Base-by-base conservation (phyloP, 2,329 filamentous ascomycete species). In the Rhexocercosporidium sp. region DNA sequence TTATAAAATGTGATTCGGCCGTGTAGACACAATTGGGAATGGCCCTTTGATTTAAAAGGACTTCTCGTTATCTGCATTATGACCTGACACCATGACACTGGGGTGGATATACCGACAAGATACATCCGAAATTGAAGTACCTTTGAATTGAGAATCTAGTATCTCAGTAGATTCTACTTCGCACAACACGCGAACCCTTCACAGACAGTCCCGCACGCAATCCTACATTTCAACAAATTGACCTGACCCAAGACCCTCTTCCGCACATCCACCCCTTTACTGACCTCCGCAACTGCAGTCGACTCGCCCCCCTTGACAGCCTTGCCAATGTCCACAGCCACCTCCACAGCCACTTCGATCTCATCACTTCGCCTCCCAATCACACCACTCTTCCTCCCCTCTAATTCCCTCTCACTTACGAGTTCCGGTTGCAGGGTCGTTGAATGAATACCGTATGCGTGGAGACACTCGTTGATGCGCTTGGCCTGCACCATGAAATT, bases 401-500 rank as follows among this genome's bases (percentile, higher is more conserved):
- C 61, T 9, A 47, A 53, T 34, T 66, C 56, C 11, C 53, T 51
- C 8, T 44, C 59, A 12, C 51, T 68, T 11, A 75, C 75, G 18
- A 84, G 71, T 75, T 92, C 90, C 0, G 90, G 90, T 78, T 93
- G 91, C 37, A 94, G 75, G 1, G 91, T 93, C 3, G 82, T 84
- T 14, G 88, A 91, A 76, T 93, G 89, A 68, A 94, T 88, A 5
- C 90, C 91, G 73, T 92, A 92, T 1, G 86, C 89, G 73, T 92
- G 90, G 46, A 94, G 83, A 75, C 90, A 93, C 75, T 92, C 85
- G 66, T 85, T 85, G 62, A 92, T 85, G 1, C 84, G 86, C 72
- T 84, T 85, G 1, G 89, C 87, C 67, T 85, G 85, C 60, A 82
- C 81, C 79, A 87, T 84, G 75, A 93, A 93, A 59, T 81, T 80